Percentiles rank a stretch among this genome's conserved stretches.
Evolutionary conservation across 2,329 filamentous ascomycete species (phyloP).

Genomic region (Falciphora oryzae): DNA sequence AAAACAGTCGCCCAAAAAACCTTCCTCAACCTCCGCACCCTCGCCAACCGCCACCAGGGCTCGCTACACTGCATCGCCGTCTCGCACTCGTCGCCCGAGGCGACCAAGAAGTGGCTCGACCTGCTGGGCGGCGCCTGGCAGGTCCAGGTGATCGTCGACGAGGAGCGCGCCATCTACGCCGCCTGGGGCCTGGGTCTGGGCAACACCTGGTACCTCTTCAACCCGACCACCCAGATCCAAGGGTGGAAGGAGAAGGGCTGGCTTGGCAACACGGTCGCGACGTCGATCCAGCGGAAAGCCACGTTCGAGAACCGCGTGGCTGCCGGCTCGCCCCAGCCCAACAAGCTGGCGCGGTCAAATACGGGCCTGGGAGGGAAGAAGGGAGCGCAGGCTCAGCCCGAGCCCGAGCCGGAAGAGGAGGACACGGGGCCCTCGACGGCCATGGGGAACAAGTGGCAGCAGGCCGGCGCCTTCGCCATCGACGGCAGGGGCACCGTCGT

Average conservation of each 20-base stretch:
- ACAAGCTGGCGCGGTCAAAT: slow-evolving; percentile 12
- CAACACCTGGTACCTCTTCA: slow-evolving; percentile 45
- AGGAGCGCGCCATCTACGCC: slow-evolving; percentile 50
- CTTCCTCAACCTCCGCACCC: slow-evolving; percentile 48
- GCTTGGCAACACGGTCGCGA: slow-evolving; percentile 45
- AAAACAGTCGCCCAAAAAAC: slow-evolving; percentile 47
- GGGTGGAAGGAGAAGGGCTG: slow-evolving; percentile 50
- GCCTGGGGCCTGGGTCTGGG: slow-evolving; percentile 52
- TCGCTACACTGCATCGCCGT: slow-evolving; percentile 50
- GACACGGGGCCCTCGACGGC: slow-evolving; percentile 34
- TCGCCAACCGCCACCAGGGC: slow-evolving; percentile 45
- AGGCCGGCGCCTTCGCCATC: slow-evolving; percentile 45
- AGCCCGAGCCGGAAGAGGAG: slow-evolving; percentile 18
- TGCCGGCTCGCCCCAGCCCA: slow-evolving; percentile 8
- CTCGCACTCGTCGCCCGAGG: slow-evolving; percentile 51
- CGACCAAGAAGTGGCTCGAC: slow-evolving; percentile 52
- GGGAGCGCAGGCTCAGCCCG: slow-evolving; percentile 11
- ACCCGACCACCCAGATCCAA: slow-evolving; percentile 46
- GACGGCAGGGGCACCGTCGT: slow-evolving; percentile 43
- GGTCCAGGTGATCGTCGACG: slow-evolving; percentile 50
- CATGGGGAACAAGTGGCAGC: slow-evolving; percentile 53
- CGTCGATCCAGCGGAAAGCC: slow-evolving; percentile 32
- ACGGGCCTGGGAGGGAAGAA: background rate
- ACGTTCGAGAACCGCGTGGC: slow-evolving; percentile 26
- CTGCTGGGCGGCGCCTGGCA: slow-evolving; percentile 52